phyloP scores from a whole-genome alignment of 345 rosid genomes.

The Arabidopsis suecica region DNA sequence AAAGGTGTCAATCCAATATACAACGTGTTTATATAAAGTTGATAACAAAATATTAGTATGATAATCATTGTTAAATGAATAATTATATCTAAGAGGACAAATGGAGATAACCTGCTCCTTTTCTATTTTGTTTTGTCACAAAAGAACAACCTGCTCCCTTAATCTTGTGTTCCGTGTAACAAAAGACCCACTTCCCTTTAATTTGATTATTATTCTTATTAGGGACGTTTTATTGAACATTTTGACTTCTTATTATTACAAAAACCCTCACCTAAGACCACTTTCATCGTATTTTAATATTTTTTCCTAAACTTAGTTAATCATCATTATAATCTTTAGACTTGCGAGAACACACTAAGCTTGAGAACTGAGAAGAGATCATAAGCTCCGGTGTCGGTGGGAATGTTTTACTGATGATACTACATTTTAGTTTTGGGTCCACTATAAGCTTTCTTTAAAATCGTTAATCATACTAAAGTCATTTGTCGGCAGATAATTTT shows the following conservation, averaged over 20 bases:
- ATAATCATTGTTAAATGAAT: slow-evolving; percentile 17
- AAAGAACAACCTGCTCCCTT: slow-evolving; percentile 43
- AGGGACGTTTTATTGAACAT: not conserved
- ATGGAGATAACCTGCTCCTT: slow-evolving; percentile 41
- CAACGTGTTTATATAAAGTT: not conserved
- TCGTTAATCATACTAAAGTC: slow-evolving; percentile 20
- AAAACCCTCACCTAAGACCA: slow-evolving; percentile 40
- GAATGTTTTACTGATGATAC: slow-evolving; percentile 24
- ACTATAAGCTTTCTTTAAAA: slow-evolving; percentile 2
- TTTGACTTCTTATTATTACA: slow-evolving; percentile 13
- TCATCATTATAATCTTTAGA: slow-evolving; percentile 26
- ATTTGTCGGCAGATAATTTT: slow-evolving; percentile 42
- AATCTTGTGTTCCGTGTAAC: slow-evolving; percentile 32
- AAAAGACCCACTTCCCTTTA: slow-evolving; percentile 35
- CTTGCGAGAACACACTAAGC: slow-evolving; percentile 36
- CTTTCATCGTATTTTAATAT: slow-evolving; percentile 10
- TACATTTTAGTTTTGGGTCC: slow-evolving; percentile 35
- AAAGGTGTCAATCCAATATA: not conserved
- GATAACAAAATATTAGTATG: not conserved
- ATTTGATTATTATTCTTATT: not conserved
- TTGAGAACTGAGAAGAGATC: not conserved
- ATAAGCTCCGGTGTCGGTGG: slow-evolving; percentile 41
- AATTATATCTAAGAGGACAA: slow-evolving; percentile 32
- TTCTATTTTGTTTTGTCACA: not conserved
- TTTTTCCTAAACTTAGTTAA: slow-evolving; percentile 3